Evolutionary conservation across 805 yeast genomes (phyloP).

Genomic region (Kazachstania viticola): DNA sequence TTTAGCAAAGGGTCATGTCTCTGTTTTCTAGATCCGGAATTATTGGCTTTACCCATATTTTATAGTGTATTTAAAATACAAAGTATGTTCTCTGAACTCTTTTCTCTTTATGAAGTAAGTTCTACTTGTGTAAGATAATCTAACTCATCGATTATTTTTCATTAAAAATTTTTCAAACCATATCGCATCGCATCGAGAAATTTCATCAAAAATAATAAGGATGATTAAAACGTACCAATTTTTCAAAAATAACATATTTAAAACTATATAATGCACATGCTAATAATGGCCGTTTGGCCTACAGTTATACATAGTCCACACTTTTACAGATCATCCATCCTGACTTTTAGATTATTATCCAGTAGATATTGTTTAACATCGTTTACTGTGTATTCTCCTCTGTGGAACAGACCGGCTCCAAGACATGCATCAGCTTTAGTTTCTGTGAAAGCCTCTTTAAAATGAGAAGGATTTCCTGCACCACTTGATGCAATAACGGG

Average conservation of each 20-base stretch:
- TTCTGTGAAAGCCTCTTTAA: conserved; percentile 70
- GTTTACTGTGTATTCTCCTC: conserved; percentile 81
- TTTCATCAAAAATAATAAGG: too few species aligned
- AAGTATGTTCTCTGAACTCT: neutral
- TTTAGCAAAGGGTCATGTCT: conserved; percentile 76
- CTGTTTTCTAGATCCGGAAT: conserved; percentile 37
- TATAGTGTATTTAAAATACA: too few species aligned
- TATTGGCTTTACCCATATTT: conserved; percentile 57
- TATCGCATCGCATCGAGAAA: too few species aligned
- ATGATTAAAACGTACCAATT: too few species aligned
- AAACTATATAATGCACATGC: too few species aligned
- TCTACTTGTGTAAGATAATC: neutral
- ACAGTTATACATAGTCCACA: too few species aligned
- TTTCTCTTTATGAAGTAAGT: neutral
- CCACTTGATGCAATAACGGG: conserved; percentile 98
- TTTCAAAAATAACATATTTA: too few species aligned
- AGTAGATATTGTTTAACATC: conserved; percentile 66
- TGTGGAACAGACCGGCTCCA: conserved; percentile 98
- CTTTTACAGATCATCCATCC: conserved; percentile 52
- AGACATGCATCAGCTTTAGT: conserved; percentile 92
- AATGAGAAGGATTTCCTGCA: conserved; percentile 90
- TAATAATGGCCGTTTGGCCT: too few species aligned
- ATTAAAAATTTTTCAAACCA: conserved; percentile 3
- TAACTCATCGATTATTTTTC: conserved; percentile 2
- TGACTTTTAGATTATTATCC: conserved; percentile 54